Evolutionary conservation across 1,284 basidiomycete genomes (phyloP).

Genomic region (Xanthoconium separans): DNA sequence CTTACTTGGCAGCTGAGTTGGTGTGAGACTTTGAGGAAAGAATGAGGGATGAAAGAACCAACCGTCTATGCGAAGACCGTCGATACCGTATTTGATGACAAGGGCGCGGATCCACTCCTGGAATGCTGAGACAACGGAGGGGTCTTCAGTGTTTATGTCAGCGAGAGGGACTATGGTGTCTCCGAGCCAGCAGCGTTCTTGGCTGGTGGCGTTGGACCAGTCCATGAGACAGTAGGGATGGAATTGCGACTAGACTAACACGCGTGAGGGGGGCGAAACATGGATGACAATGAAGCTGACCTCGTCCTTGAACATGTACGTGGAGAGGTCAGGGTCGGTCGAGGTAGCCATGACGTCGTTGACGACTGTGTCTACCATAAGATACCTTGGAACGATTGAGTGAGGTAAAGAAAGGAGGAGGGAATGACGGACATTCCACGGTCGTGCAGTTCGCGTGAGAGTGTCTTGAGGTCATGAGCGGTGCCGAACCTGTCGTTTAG

Average conservation of each 20-base stretch:
- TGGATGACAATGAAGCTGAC: slow-evolving; percentile 40
- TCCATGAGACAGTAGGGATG: slow-evolving; percentile 40
- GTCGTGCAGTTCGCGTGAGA: slow-evolving; percentile 58
- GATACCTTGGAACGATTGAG: slow-evolving; percentile 29
- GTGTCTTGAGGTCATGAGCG: slow-evolving; percentile 57
- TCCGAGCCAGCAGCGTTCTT: slow-evolving; percentile 76
- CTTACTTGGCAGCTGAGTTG: slow-evolving; percentile 58
- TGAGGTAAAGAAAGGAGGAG: slow-evolving; percentile 27
- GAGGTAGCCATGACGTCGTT: slow-evolving; percentile 70
- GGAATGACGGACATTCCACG: slow-evolving; percentile 54
- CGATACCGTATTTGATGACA: slow-evolving; percentile 56
- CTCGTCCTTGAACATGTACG: slow-evolving; percentile 59
- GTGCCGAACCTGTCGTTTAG: slow-evolving; percentile 69
- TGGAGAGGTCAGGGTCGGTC: slow-evolving; percentile 53
- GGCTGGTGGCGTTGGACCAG: slow-evolving; percentile 60
- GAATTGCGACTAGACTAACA: slow-evolving; percentile 30
- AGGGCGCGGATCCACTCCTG: slow-evolving; percentile 58
- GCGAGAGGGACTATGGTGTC: slow-evolving; percentile 59
- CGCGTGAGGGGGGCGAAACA: slow-evolving; percentile 5
- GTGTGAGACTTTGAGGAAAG: slow-evolving; percentile 1
- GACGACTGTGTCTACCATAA: slow-evolving; percentile 77
- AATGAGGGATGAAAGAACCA: slow-evolving; percentile 10
- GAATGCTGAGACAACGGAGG: slow-evolving; percentile 51
- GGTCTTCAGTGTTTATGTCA: slow-evolving; percentile 74
- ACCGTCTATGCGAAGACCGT: slow-evolving; percentile 77